A percentile compares a stretch with the other conserved stretches of the same genome.
These are phyloP conservation scores for Coemansia sp. DNA, from an alignment of 371 early-diverging fungal genomes.

Conservation along the genomic window DNA sequence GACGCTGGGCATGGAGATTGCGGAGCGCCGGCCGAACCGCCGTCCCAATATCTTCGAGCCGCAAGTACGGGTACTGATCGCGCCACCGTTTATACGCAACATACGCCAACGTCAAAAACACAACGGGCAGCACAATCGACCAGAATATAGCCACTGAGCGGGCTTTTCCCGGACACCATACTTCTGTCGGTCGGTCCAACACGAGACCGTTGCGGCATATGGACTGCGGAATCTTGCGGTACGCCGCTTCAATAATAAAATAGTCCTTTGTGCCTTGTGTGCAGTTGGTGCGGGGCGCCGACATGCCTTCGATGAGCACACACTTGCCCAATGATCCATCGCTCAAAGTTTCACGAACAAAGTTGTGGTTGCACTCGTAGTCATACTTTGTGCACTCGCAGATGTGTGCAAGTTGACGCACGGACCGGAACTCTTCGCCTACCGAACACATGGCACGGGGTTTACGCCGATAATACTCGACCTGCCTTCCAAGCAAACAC, in stretches of 20 bases:
- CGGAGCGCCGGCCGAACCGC: conserved; percentile 35
- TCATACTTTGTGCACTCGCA: conserved; percentile 82
- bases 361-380: conserved; percentile 89
- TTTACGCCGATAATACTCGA: conserved; percentile 79
- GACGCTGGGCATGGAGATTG: conserved; percentile 6
- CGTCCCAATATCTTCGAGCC: conserved; percentile 42
- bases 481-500: conserved; percentile 75
- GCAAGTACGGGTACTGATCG: conserved; percentile 36
- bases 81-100: conserved; percentile 43
- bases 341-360: conserved; percentile 52
- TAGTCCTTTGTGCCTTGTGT: conserved; percentile 55
- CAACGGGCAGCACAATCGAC: conserved; percentile 49
- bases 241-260: conserved; percentile 66
- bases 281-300: conserved; percentile 59
- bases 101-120: conserved; percentile 49
- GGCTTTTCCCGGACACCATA: conserved; percentile 67
- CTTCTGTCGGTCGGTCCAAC: conserved; percentile 60
- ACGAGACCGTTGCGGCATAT: conserved; percentile 64
- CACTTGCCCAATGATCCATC: conserved; percentile 59
- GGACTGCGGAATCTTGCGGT: conserved; percentile 76
- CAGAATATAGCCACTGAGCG: conserved; percentile 54
- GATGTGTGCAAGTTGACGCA: conserved; percentile 57
- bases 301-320: conserved; percentile 62
- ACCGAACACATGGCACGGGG: conserved; percentile 74
- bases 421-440: conserved; percentile 68